Base-by-base conservation (phyloP, 257 asterid species). In the Catharanthus roseus region DNA sequence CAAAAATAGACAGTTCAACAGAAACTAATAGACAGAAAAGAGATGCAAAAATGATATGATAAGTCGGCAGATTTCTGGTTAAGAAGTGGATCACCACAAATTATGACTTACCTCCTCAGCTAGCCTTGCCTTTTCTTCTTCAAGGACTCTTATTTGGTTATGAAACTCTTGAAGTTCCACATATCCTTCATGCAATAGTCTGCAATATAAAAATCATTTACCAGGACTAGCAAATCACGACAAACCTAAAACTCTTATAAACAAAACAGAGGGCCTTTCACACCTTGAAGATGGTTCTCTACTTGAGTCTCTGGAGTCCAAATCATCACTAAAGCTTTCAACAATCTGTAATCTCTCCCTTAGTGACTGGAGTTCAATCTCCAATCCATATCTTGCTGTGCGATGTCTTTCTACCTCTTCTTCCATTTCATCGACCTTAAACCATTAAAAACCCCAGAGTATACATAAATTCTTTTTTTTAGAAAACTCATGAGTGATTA, bases 361-460 rank as follows among this genome's bases (percentile, higher is more conserved):
- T 47, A 92, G 89, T 71, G 83, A 88, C 71, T 86, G 87, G 71
- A 88, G 80, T 82, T 89, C 90, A 80, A 78, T 39, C 78, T 92
- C 96, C 68, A 88, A 64, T 19, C 88, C 77, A 75, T 86, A 90
- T 80, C 86, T 88, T 61, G 82, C 75, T 75, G 74, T 60, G 74
- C 76, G 80, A 69, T 92, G 90, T 72, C 84, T 80, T 69, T 86
- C 86, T 11, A 83, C 89, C 70, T 88, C 96, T 44, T 82, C 92
- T 70, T 89, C 96, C 96, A 89, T 92, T 82, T 86, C 96, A 70
- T 78, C 81, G 77, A 88, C 96, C 97, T 92, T 69, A 44, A n/a
- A 80, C 64, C 62, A 71, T 12, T 68, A 50, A 76, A 72, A 70
- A 23, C 65, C 56, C 34, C 41, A 38, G 67, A 66, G 39, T 69